These are phyloP conservation scores for Neurospora cerealis DNA, from an alignment of 495 filamentous ascomycete genomes.

Conservation along the genomic window DNA sequence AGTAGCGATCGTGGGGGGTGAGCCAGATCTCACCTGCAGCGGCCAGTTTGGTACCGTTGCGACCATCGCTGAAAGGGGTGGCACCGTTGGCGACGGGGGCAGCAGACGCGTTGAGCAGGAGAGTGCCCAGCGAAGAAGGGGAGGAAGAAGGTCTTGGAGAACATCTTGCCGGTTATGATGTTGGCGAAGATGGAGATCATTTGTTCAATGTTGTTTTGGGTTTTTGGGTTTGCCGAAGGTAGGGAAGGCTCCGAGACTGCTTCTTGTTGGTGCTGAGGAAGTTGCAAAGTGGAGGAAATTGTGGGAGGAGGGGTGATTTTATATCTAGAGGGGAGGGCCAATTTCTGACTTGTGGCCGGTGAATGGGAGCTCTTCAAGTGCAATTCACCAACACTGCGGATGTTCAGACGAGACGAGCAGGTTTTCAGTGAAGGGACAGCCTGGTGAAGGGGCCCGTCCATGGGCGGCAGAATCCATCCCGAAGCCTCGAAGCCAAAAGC, in stretches of 20 bases:
- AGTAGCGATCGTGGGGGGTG: conserved; percentile 33
- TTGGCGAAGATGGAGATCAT: no score
- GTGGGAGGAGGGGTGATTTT: not conserved
- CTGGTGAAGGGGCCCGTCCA: not conserved
- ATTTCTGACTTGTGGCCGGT: not conserved
- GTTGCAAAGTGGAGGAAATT: not conserved
- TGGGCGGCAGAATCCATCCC: not conserved
- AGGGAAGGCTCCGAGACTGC: not conserved
- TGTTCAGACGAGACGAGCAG: not conserved
- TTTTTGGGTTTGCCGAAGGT: not conserved
- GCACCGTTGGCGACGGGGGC: no score
- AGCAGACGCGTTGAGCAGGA: no score
- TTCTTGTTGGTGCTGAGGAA: not conserved
- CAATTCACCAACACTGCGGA: not conserved
- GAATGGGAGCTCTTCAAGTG: not conserved
- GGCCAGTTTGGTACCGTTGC: no score
- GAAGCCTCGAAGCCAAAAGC: not conserved
- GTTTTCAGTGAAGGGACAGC: not conserved
- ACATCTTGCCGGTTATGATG: no score
- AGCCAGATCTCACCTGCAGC: conserved; percentile 7
- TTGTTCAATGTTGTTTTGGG: no score
- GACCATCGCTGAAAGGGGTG: no score
- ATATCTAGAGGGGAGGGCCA: not conserved
- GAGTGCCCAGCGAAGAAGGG: no score
- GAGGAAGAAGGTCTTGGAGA: no score